Base-by-base conservation (phyloP, 2,329 filamentous ascomycete genomes). In the Fonsecaea erecta region DNA sequence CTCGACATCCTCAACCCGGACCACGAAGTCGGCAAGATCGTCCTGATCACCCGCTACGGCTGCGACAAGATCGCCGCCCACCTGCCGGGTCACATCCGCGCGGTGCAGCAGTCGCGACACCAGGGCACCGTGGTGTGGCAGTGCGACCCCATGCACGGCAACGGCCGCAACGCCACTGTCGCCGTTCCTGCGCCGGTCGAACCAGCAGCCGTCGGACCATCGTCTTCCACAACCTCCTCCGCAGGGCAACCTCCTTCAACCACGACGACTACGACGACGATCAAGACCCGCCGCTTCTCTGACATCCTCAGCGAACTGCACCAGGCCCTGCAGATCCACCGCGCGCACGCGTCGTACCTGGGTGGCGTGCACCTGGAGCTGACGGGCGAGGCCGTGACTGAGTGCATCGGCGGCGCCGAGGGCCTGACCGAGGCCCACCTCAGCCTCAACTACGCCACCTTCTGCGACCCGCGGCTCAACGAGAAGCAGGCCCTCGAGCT, bases 81-180 rank as follows among this genome's bases (percentile, higher is more conserved):
- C 68, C 85, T 99, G 0, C 92, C 93, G 0, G 83, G 81, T 8
- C 95, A 98, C 78, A 98, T 99, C 75, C 87, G 90, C 71, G 92
- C 92, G 40, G 94, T 99, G 28, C 90, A 95, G 77, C 84, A 84
- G 72, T 93, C 90, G 63, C 92, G 84, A 0, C 87, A 90, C 74
- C 52, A 64, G 37, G 69, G 66, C 61, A 73, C 84, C 24, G 92
- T 96, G 3, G 92, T 97, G 72, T 98, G 94, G 94, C 95, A 98
- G 80, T 98, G 94, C 80, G 95, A 99, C 79, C 95, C 95, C 24
- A 99, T 99, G 95, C 95, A 99, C 79, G 95, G 95, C 32, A 89
- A 89, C 75, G 88, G 86, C 0, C 82, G 84, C 54, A 82, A 83
- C 54, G 71, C 69, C 24, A 71, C 66, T 0, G 67, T 71, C 21